Percentiles rank a stretch among this genome's conserved stretches.
Conservation (phyloP, 2,329 filamentous ascomycete species). For the Talaromyces marneffei region DNA sequence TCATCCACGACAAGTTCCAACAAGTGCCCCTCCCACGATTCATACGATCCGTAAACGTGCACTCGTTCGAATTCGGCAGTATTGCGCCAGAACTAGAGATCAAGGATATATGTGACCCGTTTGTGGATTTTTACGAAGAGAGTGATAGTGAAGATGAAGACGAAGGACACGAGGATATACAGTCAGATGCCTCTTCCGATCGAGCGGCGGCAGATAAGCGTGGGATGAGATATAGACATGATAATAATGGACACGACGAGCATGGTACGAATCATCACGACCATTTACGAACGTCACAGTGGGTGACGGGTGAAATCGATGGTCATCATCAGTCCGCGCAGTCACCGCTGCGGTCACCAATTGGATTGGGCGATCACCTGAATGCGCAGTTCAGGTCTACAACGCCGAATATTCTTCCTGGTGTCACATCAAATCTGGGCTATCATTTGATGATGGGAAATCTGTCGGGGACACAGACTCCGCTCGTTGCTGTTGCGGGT, state of each 20-base stretch:
- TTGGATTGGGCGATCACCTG: constrained; percentile 33
- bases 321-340: constrained; percentile 18
- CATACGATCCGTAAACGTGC: constrained; percentile 92
- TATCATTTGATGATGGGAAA: constrained; percentile 46
- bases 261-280: constrained; percentile 23
- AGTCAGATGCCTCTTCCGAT: constrained; percentile 32
- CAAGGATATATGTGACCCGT: constrained; percentile 92
- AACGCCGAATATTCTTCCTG: constrained; percentile 42
- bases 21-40: constrained; percentile 85
- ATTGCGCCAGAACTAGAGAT: constrained; percentile 80
- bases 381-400: constrained; percentile 40
- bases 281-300: constrained; percentile 26
- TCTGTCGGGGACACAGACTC: constrained; percentile 45
- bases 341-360: constrained; percentile 32
- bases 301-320: constrained; percentile 22
- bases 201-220: constrained; percentile 20
- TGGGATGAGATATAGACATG: neutral
- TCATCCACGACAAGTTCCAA: constrained; percentile 95
- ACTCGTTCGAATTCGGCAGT: constrained; percentile 86
- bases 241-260: neutral
- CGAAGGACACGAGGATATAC: constrained; percentile 36
- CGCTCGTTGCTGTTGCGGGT: constrained; percentile 40
- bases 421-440: constrained; percentile 45
- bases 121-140: constrained; percentile 93
- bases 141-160: constrained; percentile 38